These are phyloP conservation scores for Zalaria sp. DNA, from an alignment of 2,329 filamentous ascomycete species.

Conservation along the genomic window DNA sequence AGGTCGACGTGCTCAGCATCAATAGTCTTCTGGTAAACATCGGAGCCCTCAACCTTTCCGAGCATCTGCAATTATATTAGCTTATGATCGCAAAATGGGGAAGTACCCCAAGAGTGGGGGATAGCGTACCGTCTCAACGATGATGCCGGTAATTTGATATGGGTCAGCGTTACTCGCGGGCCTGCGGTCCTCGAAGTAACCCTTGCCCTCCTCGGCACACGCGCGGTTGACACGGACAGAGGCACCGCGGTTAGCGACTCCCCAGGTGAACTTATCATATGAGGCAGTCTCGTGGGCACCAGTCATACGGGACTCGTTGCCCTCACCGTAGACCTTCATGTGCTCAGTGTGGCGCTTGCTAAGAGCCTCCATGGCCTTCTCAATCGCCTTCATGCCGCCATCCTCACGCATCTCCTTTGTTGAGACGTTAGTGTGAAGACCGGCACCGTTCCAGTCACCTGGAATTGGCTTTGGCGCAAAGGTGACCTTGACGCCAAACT, in stretches of 20 bases:
- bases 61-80: constrained; percentile 19
- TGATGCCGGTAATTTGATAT: constrained; percentile 71
- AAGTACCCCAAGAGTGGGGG: too few species aligned
- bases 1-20: constrained; percentile 19
- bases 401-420: constrained; percentile 78
- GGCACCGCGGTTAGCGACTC: constrained; percentile 89
- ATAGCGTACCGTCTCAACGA: constrained; percentile 51
- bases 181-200: constrained; percentile 68
- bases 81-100: background rate
- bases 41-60: constrained; percentile 35
- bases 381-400: constrained; percentile 91
- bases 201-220: constrained; percentile 73
- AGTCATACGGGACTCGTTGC: constrained; percentile 87
- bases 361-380: constrained; percentile 52
- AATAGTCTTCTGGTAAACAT: constrained; percentile 27
- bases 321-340: constrained; percentile 88
- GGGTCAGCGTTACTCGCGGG: constrained; percentile 74
- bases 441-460: constrained; percentile 94
- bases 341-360: constrained; percentile 35
- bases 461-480: constrained; percentile 91
- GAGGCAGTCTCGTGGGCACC: constrained; percentile 86
- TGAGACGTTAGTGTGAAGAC: constrained; percentile 89
- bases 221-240: constrained; percentile 87
- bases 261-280: constrained; percentile 88
- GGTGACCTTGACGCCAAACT: constrained; percentile 92